phyloP scores from a whole-genome alignment of 495 filamentous ascomycete genomes.

The Tuber indicum region DNA sequence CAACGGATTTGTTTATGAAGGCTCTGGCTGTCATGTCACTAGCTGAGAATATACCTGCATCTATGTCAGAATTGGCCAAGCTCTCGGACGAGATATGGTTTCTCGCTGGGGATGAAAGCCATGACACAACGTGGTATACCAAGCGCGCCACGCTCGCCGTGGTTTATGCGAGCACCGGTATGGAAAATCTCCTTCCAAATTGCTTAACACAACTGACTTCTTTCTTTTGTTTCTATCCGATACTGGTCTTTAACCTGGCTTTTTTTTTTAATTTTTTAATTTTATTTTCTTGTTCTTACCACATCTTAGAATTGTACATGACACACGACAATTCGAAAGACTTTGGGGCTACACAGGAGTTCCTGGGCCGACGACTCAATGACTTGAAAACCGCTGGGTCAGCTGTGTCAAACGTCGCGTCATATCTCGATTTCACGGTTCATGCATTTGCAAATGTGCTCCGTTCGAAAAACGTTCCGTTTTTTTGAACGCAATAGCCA shows the following conservation, averaged over 20 bases:
- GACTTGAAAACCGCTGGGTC: constrained; percentile 57
- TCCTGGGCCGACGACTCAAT: constrained; percentile 67
- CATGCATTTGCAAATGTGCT: constrained; percentile 57
- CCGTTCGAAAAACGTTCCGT: constrained; percentile 54
- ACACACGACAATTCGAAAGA: constrained; percentile 67
- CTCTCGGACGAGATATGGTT: constrained; percentile 83
- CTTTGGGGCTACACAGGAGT: constrained; percentile 67
- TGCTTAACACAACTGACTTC: background rate
- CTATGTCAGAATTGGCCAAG: constrained; percentile 67
- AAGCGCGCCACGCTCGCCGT: constrained; percentile 69
- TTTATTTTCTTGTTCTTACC: constrained; percentile 7
- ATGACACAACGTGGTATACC: constrained; percentile 86
- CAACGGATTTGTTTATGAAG: constrained; percentile 45
- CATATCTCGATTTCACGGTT: constrained; percentile 75
- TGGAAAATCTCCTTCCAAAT: constrained; percentile 9
- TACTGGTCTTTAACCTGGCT: background rate
- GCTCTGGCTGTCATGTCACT: constrained; percentile 85
- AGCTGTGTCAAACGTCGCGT: constrained; percentile 54
- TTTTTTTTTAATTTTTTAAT: constrained; percentile 4
- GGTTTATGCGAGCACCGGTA: constrained; percentile 67
- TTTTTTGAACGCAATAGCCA: constrained; percentile 15
- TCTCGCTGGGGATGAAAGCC: constrained; percentile 70
- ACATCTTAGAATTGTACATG: constrained; percentile 69
- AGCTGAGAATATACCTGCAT: constrained; percentile 64
- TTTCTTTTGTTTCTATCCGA: background rate